Conservation (phyloP, 31 red algal species). For the Porphyra umbilicalis region DNA sequence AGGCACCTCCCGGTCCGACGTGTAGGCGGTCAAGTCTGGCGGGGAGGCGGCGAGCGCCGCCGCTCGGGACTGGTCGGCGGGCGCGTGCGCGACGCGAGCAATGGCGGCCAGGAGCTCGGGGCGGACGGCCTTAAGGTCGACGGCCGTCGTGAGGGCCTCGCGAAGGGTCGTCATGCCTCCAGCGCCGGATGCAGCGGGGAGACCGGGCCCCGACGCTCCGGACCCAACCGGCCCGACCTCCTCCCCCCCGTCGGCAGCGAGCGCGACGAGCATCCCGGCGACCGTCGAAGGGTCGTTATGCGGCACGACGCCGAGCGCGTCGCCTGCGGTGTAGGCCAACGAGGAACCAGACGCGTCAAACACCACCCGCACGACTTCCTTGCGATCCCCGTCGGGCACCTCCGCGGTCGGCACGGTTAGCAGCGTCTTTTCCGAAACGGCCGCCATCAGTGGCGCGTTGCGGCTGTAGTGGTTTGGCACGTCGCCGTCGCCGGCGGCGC, state of each 20-base stretch:
- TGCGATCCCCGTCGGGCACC: slow-evolving; percentile 17
- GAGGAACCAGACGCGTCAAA: slow-evolving; percentile 49
- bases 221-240: slow-evolving; percentile 4
- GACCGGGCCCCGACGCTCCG: neutral
- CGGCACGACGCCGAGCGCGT: slow-evolving; percentile 89
- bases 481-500: neutral
- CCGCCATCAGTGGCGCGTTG: slow-evolving; percentile 63
- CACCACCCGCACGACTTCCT: slow-evolving; percentile 75
- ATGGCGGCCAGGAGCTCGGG: slow-evolving; percentile 31
- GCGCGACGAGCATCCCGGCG: slow-evolving; percentile 20
- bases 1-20: slow-evolving; percentile 51
- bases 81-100: slow-evolving; percentile 4
- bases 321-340: slow-evolving; percentile 68
- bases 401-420: slow-evolving; percentile 12
- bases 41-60: neutral
- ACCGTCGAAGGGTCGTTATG: slow-evolving; percentile 61
- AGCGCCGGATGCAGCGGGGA: neutral
- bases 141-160: slow-evolving; percentile 22
- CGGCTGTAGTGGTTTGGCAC: slow-evolving; percentile 13
- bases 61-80: slow-evolving; percentile 18
- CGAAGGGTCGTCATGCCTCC: slow-evolving; percentile 4
- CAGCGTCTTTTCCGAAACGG: slow-evolving; percentile 13
- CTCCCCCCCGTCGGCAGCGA: slow-evolving; percentile 62
- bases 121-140: slow-evolving; percentile 50
- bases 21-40: slow-evolving; percentile 28